phyloP scores from a whole-genome alignment of 305 asterid species.

The Plantago coronopus region DNA sequence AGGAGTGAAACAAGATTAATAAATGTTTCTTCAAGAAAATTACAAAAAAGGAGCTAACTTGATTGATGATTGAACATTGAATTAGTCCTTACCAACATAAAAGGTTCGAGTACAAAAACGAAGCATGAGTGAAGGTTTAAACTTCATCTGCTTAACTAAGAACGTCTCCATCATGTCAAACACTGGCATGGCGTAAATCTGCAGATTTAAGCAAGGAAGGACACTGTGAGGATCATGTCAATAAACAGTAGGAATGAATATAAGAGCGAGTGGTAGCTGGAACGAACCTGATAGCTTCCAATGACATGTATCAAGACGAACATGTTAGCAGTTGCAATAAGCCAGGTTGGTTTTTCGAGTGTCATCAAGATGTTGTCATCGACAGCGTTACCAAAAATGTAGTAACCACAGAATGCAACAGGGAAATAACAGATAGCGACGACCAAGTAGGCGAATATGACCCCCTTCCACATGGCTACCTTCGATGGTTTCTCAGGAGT shows the following conservation, averaged over 20 bases:
- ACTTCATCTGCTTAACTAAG: constrained; percentile 36
- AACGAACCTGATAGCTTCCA: constrained; percentile 63
- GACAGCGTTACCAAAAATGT: constrained; percentile 46
- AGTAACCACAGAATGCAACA: constrained; percentile 56
- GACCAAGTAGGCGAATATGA: constrained; percentile 43
- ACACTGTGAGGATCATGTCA: too few relatives aligned
- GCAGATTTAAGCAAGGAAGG: neutral
- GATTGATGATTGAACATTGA: neutral
- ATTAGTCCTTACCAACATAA: constrained; percentile 44
- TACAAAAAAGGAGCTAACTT: neutral
- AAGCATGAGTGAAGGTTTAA: constrained; percentile 36
- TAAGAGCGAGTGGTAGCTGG: neutral
- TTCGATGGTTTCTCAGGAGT: constrained; percentile 59
- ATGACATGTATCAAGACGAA: constrained; percentile 66
- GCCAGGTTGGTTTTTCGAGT: constrained; percentile 56
- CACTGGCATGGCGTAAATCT: constrained; percentile 61
- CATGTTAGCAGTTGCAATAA: constrained; percentile 52
- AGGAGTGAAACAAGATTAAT: neutral
- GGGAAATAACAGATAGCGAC: constrained; percentile 66
- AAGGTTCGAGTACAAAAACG: constrained; percentile 39
- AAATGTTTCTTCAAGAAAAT: neutral
- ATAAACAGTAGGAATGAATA: too few relatives aligned
- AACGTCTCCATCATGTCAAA: constrained; percentile 57
- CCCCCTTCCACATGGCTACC: constrained; percentile 75
- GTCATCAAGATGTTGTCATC: constrained; percentile 60